Evolutionary conservation across 176 grass and related monocot genomes (phyloP).

Genomic region (Cenchrus fungigraminus): DNA sequence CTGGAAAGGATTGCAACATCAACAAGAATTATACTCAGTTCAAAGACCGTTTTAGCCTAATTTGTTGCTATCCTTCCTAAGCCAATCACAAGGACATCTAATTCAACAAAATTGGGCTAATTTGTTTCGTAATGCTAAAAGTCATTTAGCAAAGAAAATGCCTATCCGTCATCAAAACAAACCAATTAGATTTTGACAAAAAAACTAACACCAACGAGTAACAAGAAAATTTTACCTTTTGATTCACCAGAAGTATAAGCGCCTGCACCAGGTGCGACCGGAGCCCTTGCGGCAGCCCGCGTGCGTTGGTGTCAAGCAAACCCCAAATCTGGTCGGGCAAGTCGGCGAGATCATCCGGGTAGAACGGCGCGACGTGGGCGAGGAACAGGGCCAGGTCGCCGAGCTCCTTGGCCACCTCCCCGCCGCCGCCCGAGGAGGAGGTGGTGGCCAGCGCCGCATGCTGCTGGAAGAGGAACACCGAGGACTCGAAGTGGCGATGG

Average conservation of each 20-base stretch:
- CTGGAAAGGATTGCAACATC: not conserved
- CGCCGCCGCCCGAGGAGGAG: slow-evolving; percentile 42
- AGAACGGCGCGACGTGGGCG: slow-evolving; percentile 84
- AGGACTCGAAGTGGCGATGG: slow-evolving; percentile 87
- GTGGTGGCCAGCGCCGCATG: slow-evolving; percentile 70
- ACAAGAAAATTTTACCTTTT: slow-evolving; percentile 49
- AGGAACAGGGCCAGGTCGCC: slow-evolving; percentile 86
- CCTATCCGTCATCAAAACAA: too few relatives aligned
- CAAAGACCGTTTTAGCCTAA: not conserved
- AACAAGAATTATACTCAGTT: not conserved
- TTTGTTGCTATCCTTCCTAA: not conserved
- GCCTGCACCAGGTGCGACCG: slow-evolving; percentile 77
- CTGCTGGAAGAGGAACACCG: slow-evolving; percentile 73
- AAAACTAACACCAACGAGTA: not conserved
- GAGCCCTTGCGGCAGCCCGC: slow-evolving; percentile 65
- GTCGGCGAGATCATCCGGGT: slow-evolving; percentile 64
- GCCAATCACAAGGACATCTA: not conserved
- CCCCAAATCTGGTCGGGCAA: slow-evolving; percentile 68
- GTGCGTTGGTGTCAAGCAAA: slow-evolving; percentile 66
- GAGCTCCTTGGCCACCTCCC: slow-evolving; percentile 78
- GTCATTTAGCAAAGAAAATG: too few relatives aligned
- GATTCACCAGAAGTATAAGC: slow-evolving; percentile 79
- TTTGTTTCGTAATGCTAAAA: too few relatives aligned
- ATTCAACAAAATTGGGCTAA: not conserved
- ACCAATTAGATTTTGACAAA: not conserved